Evolutionary conservation across 2,329 filamentous ascomycete genomes (phyloP).

Genomic region (Fusarium verrucosum): DNA sequence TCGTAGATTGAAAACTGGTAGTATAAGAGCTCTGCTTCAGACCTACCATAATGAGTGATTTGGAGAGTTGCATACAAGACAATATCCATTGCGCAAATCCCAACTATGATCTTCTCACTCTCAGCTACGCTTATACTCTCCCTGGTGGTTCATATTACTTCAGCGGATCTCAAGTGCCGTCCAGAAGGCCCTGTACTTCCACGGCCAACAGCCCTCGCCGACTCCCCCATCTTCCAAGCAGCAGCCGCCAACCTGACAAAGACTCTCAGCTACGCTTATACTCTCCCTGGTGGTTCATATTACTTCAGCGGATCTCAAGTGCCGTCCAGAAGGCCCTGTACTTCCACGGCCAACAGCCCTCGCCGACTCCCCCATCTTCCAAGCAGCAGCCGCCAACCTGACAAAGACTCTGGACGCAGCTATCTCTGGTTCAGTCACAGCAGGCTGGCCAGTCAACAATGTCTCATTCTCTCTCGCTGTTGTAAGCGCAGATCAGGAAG

Average conservation of each 20-base stretch:
- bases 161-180: constrained; percentile 41
- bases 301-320: constrained; percentile 35
- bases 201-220: constrained; percentile 39
- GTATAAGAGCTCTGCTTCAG: constrained; percentile 4
- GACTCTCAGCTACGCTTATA: constrained; percentile 11
- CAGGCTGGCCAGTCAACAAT: constrained; percentile 50
- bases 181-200: constrained; percentile 47
- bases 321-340: constrained; percentile 44
- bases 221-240: constrained; percentile 42
- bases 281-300: neutral
- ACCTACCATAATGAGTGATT: neutral
- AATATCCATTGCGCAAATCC: neutral
- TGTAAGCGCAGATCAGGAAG: constrained; percentile 45
- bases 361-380: constrained; percentile 40
- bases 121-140: neutral
- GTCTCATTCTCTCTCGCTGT: constrained; percentile 53
- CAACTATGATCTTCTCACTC: constrained; percentile 1
- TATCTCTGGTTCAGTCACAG: constrained; percentile 45
- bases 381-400: constrained; percentile 44
- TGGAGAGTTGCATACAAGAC: neutral
- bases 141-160: neutral
- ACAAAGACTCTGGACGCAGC: constrained; percentile 46
- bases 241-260: constrained; percentile 45
- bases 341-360: constrained; percentile 47
- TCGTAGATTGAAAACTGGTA: too few species aligned